Evolutionary conservation across 176 grass and related monocot species (phyloP), one percentile per base, ranked within the genome.

Genomic region (Metroxylon sagu): DNA sequence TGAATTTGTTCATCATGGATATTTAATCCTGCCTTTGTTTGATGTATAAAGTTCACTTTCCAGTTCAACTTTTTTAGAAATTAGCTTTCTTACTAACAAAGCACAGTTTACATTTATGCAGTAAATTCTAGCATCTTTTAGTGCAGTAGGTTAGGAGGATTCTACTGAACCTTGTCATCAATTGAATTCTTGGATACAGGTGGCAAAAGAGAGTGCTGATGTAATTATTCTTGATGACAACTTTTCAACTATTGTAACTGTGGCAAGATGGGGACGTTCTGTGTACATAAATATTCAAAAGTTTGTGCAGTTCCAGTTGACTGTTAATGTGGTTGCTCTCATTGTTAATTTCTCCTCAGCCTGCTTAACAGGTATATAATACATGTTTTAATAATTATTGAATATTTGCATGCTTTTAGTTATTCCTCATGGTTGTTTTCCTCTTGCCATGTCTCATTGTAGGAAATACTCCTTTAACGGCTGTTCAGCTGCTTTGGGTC

Each of bases 231-330:
- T 95, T 16, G 86, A 95, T 62, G 90, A 90, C 64, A 95, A 95
- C 68, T 95, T 90, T 55, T 87, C 90, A 21, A 95, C 86, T 17
- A 95, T 90, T 60, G 86, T 81, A 17, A 95, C 86, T 28, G 90
- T 95, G 64, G 86, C 83, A 4, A 86, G 87, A 78, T 90, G 90
- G 90, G 90, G 90, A 23, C 90, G 90, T 21, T 90, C 86, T 56
- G 86, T 95, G 48, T 95, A 90, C 66, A 64, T 87, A 48, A 95
- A 90, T 56, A 95, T 95, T 53, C 86, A 95, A 76, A 95, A 95
- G 66, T 95, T 95, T 81, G 90, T 95, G 69, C 86, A 90, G 73
- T 87, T 90, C 71, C 86, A 95, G 71, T 72, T 95, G 49, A 87
- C 91, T 51, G 91, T 95, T 71, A 95, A 87, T 50, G 16, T 87